A percentile compares a stretch with the other conserved stretches of the same genome.
Evolutionary conservation across 768 basidiomycete species (phyloP).

Genomic region (Holtermannia corniformis): DNA sequence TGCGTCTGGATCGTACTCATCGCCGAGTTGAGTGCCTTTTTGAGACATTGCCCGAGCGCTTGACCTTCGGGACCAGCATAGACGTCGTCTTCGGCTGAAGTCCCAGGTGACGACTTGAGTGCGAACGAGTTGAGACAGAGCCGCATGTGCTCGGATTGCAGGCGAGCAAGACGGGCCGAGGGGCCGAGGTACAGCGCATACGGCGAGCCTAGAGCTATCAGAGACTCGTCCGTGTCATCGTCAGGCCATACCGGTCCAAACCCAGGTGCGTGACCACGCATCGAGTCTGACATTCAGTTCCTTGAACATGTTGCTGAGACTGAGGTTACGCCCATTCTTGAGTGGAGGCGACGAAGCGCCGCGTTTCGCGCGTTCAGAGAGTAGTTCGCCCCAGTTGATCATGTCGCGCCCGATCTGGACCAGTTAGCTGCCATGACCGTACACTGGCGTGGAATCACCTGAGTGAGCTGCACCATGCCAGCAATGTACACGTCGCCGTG

Average conservation of each 20-base stretch:
- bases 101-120: slow-evolving; percentile 19
- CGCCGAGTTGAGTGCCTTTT: slow-evolving; percentile 28
- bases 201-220: slow-evolving; percentile 15
- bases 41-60: slow-evolving; percentile 18
- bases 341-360: too few relatives aligned
- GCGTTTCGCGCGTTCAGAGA: too few relatives aligned
- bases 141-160: slow-evolving; percentile 29
- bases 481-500: slow-evolving; percentile 30
- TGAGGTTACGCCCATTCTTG: slow-evolving; percentile 15
- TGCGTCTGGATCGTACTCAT: slow-evolving; percentile 26
- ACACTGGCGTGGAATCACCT: too few relatives aligned
- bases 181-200: slow-evolving; percentile 23
- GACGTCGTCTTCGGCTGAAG: slow-evolving; percentile 16
- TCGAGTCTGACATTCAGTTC: slow-evolving; percentile 25
- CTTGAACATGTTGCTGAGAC: slow-evolving; percentile 16
- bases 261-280: slow-evolving; percentile 27
- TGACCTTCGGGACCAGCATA: too few relatives aligned
- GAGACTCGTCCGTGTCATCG: not conserved
- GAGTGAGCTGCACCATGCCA: slow-evolving; percentile 23
- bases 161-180: slow-evolving; percentile 16
- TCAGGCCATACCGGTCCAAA: slow-evolving; percentile 23
- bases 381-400: slow-evolving; percentile 22
- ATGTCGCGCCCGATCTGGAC: slow-evolving; percentile 28
- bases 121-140: slow-evolving; percentile 30
- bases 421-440: too few relatives aligned